Base-by-base conservation (phyloP, 169 alveolate genomes). In the Cryptosporidium meleagridis region DNA sequence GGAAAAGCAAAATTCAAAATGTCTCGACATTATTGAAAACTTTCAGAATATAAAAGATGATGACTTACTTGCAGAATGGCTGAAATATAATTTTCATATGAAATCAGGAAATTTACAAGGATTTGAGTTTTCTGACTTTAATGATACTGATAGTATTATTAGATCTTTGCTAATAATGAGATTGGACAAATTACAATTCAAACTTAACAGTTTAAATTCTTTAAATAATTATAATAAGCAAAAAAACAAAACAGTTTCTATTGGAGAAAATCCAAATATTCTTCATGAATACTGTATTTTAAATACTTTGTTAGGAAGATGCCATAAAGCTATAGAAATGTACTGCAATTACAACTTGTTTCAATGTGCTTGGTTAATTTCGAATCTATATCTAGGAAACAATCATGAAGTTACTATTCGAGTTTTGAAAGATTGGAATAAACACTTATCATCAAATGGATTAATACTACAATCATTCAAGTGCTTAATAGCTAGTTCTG, bases 231-330 rank as follows among this genome's bases (percentile, higher is more conserved):
- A 3, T 41, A 41, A 41, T 41, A 41, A 1, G 0, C 67, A 26
- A 8, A 55, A 26, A 16, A 26, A 55, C 9, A 9, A 0, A n/a
- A 21, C 35, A 8, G 67, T 26, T 8, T 23, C 2, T 21, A 26
- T 55, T 55, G 67, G 67, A n/a, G 67, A 39, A 44, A 80, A 80
- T 31, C 65, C 48, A 5, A 61, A 65, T n/a, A 48, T 80, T 9
- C 31, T 80, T 37, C 75, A 80, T 33, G 89, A 80, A 33, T 80
- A 80, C 29, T 80, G 89, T 33, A 41, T 80, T 26, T 65, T 80
- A 39, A 62, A 39, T 80, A 23, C 62, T 10, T 44, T 80, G 10
- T 18, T 39, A 9, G 89, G 89, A 9, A 80, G 75, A 14, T 26
- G 41, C 4, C 59, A 80, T 9, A 80, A 62, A 51, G 51, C 89